Evolutionary conservation across 2,329 filamentous ascomycete species (phyloP).

Genomic region (Balansia obtecta): DNA sequence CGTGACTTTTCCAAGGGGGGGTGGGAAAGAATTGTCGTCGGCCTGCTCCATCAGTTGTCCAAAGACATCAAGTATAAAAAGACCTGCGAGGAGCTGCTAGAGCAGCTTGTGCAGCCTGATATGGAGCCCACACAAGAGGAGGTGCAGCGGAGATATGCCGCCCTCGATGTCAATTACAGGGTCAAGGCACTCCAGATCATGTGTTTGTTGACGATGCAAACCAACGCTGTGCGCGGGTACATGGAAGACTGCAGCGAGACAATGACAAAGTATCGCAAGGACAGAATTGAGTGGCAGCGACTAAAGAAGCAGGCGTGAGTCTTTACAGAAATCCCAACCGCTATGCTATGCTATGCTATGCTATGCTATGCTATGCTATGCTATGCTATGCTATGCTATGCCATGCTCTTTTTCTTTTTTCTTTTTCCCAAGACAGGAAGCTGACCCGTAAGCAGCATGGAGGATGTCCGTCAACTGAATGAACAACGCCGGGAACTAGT

Average conservation of each 20-base stretch:
- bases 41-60: constrained; percentile 74
- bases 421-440: background rate
- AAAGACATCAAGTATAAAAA: constrained; percentile 57
- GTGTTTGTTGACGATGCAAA: constrained; percentile 74
- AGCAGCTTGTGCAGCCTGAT: constrained; percentile 68
- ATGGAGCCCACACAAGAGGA: constrained; percentile 64
- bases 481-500: constrained; percentile 61
- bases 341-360: no score
- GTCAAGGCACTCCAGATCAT: constrained; percentile 73
- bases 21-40: constrained; percentile 84
- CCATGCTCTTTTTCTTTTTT: no score
- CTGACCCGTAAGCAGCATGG: constrained; percentile 34
- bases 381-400: no score
- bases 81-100: constrained; percentile 67
- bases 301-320: constrained; percentile 56
- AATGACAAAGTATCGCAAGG: constrained; percentile 90
- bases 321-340: background rate
- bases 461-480: constrained; percentile 58
- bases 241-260: constrained; percentile 86
- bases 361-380: no score
- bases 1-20: constrained; percentile 80
- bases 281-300: constrained; percentile 87
- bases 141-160: constrained; percentile 57
- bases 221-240: constrained; percentile 73
- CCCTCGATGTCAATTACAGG: constrained; percentile 72